Percentiles rank a stretch among this genome's conserved stretches.
phyloP scores from a whole-genome alignment of 202 grass and related monocot species.

The Schoenoplectus triqueter region DNA sequence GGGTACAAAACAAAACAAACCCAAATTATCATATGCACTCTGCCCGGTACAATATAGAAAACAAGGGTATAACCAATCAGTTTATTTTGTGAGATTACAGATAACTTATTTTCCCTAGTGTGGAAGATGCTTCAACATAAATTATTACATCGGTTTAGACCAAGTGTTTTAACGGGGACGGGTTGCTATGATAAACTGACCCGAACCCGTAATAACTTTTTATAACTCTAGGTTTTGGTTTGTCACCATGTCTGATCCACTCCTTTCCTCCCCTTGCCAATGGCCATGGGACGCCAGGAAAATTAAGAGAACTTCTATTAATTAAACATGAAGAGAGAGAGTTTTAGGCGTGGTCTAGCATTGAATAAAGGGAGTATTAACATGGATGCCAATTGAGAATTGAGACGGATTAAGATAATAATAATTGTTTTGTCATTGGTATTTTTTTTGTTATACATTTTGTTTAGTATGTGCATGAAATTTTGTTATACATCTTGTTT shows the following conservation, averaged over 20 bases:
- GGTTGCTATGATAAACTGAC: not conserved
- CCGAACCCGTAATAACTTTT: not conserved
- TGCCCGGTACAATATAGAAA: not conserved
- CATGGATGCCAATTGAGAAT: not conserved
- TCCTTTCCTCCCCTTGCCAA: not conserved
- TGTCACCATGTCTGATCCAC: constrained; percentile 28
- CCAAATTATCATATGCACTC: not conserved
- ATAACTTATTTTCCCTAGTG: not conserved
- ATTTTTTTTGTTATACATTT: not conserved
- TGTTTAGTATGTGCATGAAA: too few species aligned
- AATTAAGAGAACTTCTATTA: not conserved
- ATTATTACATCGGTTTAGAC: not conserved
- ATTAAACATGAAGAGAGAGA: not conserved
- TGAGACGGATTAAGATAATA: not conserved
- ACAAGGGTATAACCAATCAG: not conserved
- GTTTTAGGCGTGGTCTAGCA: constrained; percentile 19
- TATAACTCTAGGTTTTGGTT: constrained; percentile 39
- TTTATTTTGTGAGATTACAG: not conserved
- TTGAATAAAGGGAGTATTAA: not conserved
- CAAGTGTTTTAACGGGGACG: not conserved
- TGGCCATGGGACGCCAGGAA: constrained; percentile 4
- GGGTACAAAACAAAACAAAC: not conserved
- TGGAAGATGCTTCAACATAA: too few species aligned
- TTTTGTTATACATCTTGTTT: not conserved
- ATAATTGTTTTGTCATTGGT: not conserved